Conservation (phyloP, 1,284 basidiomycete species). For the Malassezia globosa region DNA sequence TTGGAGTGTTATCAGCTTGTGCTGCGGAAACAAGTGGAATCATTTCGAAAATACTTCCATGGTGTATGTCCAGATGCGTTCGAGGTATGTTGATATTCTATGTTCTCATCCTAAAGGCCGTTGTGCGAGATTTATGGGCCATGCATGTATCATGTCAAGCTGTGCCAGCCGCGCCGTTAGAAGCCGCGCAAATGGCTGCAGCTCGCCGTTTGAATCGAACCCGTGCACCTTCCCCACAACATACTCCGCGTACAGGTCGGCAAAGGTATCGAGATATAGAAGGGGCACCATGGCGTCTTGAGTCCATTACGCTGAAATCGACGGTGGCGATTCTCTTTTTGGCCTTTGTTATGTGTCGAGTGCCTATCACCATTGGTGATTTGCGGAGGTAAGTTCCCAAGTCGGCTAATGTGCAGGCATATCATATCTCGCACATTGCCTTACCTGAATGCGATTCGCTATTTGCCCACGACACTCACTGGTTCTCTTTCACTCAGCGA, state of each 20-base stretch:
- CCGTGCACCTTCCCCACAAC: neutral
- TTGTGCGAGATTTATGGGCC: constrained; percentile 23
- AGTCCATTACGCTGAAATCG: constrained; percentile 8
- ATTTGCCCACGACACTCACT: constrained; percentile 59
- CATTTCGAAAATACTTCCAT: neutral
- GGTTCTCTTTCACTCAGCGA: constrained; percentile 54
- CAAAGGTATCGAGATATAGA: neutral
- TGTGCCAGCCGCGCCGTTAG: constrained; percentile 5
- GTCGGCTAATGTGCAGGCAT: too few species aligned
- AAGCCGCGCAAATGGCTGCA: constrained; percentile 4
- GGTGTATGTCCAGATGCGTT: neutral
- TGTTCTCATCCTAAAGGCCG: constrained; percentile 1
- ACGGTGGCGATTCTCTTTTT: constrained; percentile 13
- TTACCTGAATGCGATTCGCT: constrained; percentile 63
- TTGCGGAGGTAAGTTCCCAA: constrained; percentile 8
- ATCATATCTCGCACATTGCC: constrained; percentile 52
- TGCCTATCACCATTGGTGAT: constrained; percentile 12
- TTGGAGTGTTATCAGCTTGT: constrained; percentile 24
- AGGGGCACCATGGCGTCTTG: neutral
- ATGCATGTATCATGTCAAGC: constrained; percentile 15
- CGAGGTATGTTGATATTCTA: neutral
- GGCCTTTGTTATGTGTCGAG: constrained; percentile 10
- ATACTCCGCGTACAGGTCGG: neutral
- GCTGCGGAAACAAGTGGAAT: constrained; percentile 21
- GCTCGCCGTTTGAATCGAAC: neutral